Base-by-base conservation (phyloP, 208 protist genomes). In the Tritrichomonas foetus region DNA sequence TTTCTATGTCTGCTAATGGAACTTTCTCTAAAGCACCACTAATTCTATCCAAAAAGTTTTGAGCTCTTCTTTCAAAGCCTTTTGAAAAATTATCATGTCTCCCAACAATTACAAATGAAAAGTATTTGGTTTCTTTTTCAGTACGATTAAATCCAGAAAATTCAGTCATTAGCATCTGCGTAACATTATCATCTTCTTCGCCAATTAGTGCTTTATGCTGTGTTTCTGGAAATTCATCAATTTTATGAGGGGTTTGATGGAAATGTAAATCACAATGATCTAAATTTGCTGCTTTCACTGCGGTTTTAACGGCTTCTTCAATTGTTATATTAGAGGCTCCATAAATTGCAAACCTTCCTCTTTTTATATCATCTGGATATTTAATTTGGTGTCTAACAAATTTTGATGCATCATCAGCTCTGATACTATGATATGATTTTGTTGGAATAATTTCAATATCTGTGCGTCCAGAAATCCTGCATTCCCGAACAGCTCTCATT, bases 61-160 rank as follows among this genome's bases (percentile, higher is more conserved):
- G 25, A 39, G 78, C 39, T 39, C 47, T 0, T 20, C 1, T 9
- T 16, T 57, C 13, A 27, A 57, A 89, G 33, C 78, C 47, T 8
- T n/a, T 39, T 39, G 47, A 57, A 39, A 89, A 89, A 57, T 89
- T 89, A 89, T 89, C 78, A 61, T 89, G 25, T 36, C 47, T 41
- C 0, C 78, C 78, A 33, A 11, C 20, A 33, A 89, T 47, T 39
- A 89, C 78, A 16, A 89, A 39, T 20, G 16, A 36, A 8, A 89
- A 5, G 16, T 89, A 89, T 39, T 22, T 20, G 33, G 14, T 57
- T 57, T 25, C 27, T 47, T 89, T 47, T 16, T 27, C 33, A 47
- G 14, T 13, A 5, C 30, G n/a, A 8, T 89, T 44, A 36, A 89
- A 89, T 27, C 57, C 1, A 27, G 33, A 44, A 57, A 41, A 89